Evolutionary conservation across 306 rosid genomes (phyloP).

Genomic region (Lathyrus sativus): DNA sequence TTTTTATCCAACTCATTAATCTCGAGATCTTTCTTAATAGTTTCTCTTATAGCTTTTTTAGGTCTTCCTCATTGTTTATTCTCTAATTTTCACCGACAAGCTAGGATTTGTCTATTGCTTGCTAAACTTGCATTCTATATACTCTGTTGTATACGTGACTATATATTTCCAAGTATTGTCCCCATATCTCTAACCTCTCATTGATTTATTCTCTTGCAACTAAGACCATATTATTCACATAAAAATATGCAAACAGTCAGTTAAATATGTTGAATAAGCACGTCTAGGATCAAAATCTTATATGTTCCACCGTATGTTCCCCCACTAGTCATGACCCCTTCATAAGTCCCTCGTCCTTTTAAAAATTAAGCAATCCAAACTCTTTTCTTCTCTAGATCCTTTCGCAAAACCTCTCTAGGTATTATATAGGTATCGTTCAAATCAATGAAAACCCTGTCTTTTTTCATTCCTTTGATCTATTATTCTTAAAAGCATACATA

Average conservation of each 20-base stretch:
- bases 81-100: not conserved
- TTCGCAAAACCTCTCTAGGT: not conserved
- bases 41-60: too few relatives aligned
- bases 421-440: not conserved
- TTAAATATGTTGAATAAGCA: not conserved
- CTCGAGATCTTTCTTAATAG: too few relatives aligned
- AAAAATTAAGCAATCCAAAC: not conserved
- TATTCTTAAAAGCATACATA: not conserved
- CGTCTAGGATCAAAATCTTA: not conserved
- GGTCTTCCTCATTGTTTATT: not conserved
- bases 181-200: conserved; percentile 6
- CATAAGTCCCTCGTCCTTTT: not conserved
- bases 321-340: not conserved
- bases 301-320: too few relatives aligned
- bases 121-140: not conserved
- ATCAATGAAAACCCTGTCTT: conserved; percentile 8
- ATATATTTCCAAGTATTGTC: not conserved
- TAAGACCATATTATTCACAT: not conserved
- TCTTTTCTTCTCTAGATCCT: not conserved
- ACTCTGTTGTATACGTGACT: not conserved
- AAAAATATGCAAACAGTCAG: not conserved
- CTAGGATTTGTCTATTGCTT: not conserved
- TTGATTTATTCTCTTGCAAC: conserved; percentile 12
- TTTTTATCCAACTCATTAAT: too few relatives aligned
- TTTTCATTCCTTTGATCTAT: not conserved